Evolutionary conservation across 2,329 filamentous ascomycete species (phyloP).

Genomic region (Aspergillus novoparasiticus): DNA sequence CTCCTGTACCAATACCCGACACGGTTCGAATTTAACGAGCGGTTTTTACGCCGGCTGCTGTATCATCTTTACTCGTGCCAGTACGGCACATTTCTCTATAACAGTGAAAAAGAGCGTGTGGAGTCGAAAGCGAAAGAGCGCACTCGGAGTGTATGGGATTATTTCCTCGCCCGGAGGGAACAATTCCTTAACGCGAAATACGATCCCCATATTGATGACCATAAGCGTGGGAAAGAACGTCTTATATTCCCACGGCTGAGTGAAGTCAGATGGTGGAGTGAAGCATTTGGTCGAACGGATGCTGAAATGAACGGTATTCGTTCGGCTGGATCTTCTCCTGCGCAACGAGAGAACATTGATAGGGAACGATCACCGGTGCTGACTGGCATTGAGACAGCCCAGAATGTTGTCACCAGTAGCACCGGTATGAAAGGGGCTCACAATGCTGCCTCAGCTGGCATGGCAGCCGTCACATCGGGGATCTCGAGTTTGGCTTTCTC

Average conservation of each 20-base stretch:
- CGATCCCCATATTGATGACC: slow-evolving; percentile 74
- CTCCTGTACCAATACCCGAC: slow-evolving; percentile 81
- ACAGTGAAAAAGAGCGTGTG: slow-evolving; percentile 84
- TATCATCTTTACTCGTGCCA: slow-evolving; percentile 97
- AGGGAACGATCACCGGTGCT: slow-evolving; percentile 55
- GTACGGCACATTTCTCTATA: slow-evolving; percentile 95
- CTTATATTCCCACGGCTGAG: slow-evolving; percentile 77
- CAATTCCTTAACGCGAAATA: slow-evolving; percentile 86
- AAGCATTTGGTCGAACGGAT: slow-evolving; percentile 81
- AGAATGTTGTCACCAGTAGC: slow-evolving; percentile 55
- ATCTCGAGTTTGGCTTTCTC: slow-evolving; percentile 49
- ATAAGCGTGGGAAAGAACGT: slow-evolving; percentile 75
- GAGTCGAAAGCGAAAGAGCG: slow-evolving; percentile 69
- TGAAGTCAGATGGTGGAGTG: slow-evolving; percentile 92
- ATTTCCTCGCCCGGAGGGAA: slow-evolving; percentile 77
- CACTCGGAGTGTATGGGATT: slow-evolving; percentile 91
- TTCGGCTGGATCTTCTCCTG: slow-evolving; percentile 50
- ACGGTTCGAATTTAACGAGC: slow-evolving; percentile 94
- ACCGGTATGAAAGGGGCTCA: slow-evolving; percentile 31
- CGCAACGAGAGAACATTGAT: slow-evolving; percentile 28
- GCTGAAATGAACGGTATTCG: slow-evolving; percentile 85
- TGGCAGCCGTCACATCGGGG: slow-evolving; percentile 48
- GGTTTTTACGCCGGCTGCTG: slow-evolving; percentile 82
- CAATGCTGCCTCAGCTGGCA: slow-evolving; percentile 35
- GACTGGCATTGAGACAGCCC: slow-evolving; percentile 60